phyloP scores from a whole-genome alignment of 441 rosid genomes.

The Rhodomyrtus psidioides region DNA sequence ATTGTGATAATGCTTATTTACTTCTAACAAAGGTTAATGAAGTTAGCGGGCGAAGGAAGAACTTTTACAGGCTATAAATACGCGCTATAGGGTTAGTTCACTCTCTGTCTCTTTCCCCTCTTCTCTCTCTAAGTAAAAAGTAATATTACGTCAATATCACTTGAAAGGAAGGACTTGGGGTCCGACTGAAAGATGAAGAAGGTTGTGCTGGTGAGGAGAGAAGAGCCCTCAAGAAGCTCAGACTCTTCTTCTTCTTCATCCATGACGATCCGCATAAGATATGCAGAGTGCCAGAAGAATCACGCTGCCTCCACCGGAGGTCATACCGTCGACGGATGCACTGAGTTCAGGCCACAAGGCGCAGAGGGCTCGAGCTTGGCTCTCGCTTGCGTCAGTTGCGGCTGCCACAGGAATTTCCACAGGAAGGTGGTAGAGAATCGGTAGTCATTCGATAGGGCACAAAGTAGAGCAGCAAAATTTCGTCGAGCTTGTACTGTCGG shows the following conservation, averaged over 20 bases:
- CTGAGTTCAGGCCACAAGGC: conserved; percentile 6
- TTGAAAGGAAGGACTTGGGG: neutral
- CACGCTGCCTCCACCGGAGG: conserved; percentile 6
- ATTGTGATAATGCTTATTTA: neutral
- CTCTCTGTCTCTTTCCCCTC: neutral
- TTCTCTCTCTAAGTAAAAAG: neutral
- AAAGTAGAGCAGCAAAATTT: neutral
- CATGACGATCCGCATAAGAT: neutral
- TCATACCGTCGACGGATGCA: conserved; percentile 4
- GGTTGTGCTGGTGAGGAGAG: neutral
- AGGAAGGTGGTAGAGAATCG: conserved; percentile 2
- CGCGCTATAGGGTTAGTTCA: neutral
- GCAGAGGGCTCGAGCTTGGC: neutral
- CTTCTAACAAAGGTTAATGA: neutral
- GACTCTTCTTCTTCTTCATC: neutral
- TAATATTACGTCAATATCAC: neutral
- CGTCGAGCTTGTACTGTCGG: neutral
- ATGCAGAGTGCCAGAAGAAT: conserved; percentile 11
- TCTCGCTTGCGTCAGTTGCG: neutral
- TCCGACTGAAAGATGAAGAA: neutral
- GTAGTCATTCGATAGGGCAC: neutral
- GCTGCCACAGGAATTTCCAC: conserved; percentile 12
- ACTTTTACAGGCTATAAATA: neutral
- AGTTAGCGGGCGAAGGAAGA: neutral
- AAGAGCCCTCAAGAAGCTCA: neutral